Base-by-base conservation (phyloP, 495 filamentous ascomycete species). In the Neurospora pannonica region DNA sequence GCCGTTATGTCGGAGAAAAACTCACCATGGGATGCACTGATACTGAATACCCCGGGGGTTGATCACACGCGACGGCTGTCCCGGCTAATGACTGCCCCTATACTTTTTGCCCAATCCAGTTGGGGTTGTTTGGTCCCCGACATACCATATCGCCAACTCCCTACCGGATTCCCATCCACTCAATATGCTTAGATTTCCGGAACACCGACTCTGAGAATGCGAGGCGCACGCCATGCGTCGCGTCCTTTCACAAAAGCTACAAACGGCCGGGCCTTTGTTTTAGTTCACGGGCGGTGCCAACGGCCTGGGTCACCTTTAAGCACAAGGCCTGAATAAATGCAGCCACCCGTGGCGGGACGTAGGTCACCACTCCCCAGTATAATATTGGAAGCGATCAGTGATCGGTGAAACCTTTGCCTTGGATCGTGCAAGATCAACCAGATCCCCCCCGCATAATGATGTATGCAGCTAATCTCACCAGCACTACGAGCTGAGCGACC, bases 341-440 rank as follows among this genome's bases (percentile, higher is more conserved):
- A 73, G 72, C 67, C 67, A 76, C 71, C 77, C 77, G 77, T 48
- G 69, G 39, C 73, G 48, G 43, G 28, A 60, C 72, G 67, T 69
- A 70, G 70, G 48, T 70, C 34, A 38, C 69, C 73, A 72, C 74
- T 62, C 13, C 54, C 54, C 54, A 34, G 54, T 62, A 76, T 42
- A 75, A 24, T 38, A 62, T 70, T 42, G 42, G 54, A 71, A 71
- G 48, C 77, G 77, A 78, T 78, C 76, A 74, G 54, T 38, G 70
- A 38, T 37, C 43, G 17, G 31, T 42, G 37, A 38, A 38, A 39
- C 54, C 24, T 62, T 34, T 34, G 54, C 54, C 54, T 34, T 62
- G 38, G 74, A 77, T 77, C 76, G 76, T 70, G 38, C 38, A 60
- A 31, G 31, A 38, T 60, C 70, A 39, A 72, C 72, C 39, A 71